phyloP scores from a whole-genome alignment of 306 rosid genomes.

The Carpinus viminea region DNA sequence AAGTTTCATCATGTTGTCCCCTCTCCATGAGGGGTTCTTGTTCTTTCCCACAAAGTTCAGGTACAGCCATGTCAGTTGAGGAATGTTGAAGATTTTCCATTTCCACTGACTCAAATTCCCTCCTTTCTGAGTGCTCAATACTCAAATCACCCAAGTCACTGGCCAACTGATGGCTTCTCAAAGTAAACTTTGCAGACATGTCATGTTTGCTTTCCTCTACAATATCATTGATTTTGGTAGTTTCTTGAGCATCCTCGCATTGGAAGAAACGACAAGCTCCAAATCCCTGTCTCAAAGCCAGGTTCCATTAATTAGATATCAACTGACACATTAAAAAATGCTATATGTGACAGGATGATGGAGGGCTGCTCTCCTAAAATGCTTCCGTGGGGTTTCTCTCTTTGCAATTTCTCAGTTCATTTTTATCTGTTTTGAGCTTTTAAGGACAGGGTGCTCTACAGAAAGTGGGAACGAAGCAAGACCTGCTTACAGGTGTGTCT shows the following conservation, averaged over 20 bases:
- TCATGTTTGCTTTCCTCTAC: not conserved
- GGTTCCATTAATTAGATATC: not conserved
- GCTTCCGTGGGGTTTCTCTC: not conserved
- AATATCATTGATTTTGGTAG: not conserved
- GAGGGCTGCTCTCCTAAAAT: not conserved
- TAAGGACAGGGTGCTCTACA: not conserved
- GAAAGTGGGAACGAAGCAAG: not conserved
- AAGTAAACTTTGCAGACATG: not conserved
- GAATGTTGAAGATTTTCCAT: not conserved
- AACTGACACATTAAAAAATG: not conserved
- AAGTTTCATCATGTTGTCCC: too few species aligned
- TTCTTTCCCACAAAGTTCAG: not conserved
- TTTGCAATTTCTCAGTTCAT: not conserved
- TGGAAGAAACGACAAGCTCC: conserved; percentile 29
- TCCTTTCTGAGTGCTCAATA: not conserved
- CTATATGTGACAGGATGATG: not conserved
- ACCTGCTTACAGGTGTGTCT: not conserved
- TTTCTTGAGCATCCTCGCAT: not conserved
- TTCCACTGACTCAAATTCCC: not conserved
- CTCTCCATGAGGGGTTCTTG: not conserved
- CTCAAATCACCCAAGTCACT: not conserved
- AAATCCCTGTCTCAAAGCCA: conserved; percentile 22
- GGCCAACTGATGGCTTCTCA: not conserved
- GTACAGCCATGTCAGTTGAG: not conserved
- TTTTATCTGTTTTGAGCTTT: not conserved